phyloP scores from a whole-genome alignment of 495 filamentous ascomycete species.

The Hypoxylon subgilvum region DNA sequence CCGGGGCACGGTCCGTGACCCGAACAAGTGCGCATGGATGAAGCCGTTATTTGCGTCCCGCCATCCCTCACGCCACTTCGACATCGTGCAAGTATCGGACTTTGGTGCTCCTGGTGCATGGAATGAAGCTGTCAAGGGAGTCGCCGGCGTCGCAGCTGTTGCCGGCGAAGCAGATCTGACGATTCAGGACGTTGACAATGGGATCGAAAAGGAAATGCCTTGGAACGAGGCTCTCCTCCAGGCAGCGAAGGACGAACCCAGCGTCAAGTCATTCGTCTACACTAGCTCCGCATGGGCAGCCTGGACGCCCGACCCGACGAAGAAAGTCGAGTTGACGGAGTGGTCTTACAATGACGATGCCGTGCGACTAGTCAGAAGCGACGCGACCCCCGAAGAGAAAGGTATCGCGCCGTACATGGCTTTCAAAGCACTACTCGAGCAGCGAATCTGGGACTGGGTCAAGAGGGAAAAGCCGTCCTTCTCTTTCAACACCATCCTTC shows the following conservation, averaged over 20 bases:
- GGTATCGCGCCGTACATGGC: slow-evolving; percentile 46
- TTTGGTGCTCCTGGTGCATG: slow-evolving; percentile 28
- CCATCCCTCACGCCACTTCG: slow-evolving; percentile 34
- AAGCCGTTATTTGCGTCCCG: slow-evolving; percentile 26
- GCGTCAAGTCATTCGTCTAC: slow-evolving; percentile 39
- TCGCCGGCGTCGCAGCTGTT: slow-evolving; percentile 39
- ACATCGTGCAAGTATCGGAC: slow-evolving; percentile 37
- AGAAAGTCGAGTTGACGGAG: slow-evolving; percentile 30
- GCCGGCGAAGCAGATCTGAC: slow-evolving; percentile 29
- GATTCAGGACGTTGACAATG: slow-evolving; percentile 32
- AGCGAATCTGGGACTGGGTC: slow-evolving; percentile 48
- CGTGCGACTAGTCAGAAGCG: slow-evolving; percentile 26
- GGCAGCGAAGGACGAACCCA: slow-evolving; percentile 29
- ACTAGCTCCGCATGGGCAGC: slow-evolving; percentile 44
- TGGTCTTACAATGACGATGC: slow-evolving; percentile 43
- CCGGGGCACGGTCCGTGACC: slow-evolving; percentile 34
- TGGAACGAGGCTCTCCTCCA: slow-evolving; percentile 40
- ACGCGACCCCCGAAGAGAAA: slow-evolving; percentile 21
- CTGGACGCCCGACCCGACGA: slow-evolving; percentile 39
- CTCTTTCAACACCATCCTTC: slow-evolving; percentile 42
- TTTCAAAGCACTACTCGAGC: slow-evolving; percentile 44
- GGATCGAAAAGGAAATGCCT: slow-evolving; percentile 32
- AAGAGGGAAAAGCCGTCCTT: slow-evolving; percentile 35
- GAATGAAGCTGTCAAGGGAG: slow-evolving; percentile 33
- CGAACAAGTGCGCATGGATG: slow-evolving; percentile 24